phyloP scores from a whole-genome alignment of 805 yeast genomes.

The Danielia reshetovae region DNA sequence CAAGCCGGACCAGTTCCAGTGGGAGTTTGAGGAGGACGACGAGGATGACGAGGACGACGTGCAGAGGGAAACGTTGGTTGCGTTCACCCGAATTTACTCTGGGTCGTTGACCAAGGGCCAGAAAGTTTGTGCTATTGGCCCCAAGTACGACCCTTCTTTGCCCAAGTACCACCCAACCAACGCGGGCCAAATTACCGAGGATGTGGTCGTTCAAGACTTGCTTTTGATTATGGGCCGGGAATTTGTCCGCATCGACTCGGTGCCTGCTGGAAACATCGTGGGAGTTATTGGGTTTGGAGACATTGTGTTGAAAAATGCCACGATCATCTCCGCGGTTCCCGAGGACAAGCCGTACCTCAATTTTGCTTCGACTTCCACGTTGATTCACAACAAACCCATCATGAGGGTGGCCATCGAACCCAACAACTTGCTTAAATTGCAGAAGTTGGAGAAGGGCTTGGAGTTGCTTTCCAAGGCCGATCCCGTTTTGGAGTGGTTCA shows the following conservation, averaged over 20 bases:
- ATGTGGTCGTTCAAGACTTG: slow-evolving; percentile 61
- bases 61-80: slow-evolving; percentile 68
- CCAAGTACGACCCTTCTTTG: slow-evolving; percentile 71
- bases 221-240: slow-evolving; percentile 92
- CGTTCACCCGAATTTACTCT: slow-evolving; percentile 83
- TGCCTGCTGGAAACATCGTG: slow-evolving; percentile 93
- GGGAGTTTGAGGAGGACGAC: slow-evolving; percentile 50
- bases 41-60: slow-evolving; percentile 42
- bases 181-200: slow-evolving; percentile 52
- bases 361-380: slow-evolving; percentile 44
- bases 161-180: slow-evolving; percentile 29
- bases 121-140: slow-evolving; percentile 72
- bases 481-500: slow-evolving; percentile 85
- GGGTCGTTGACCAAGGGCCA: slow-evolving; percentile 80
- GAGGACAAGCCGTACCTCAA: slow-evolving; percentile 79
- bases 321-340: slow-evolving; percentile 53
- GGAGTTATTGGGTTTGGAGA: slow-evolving; percentile 92
- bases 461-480: slow-evolving; percentile 81
- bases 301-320: slow-evolving; percentile 80
- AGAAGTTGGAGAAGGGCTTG: slow-evolving; percentile 71
- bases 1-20: slow-evolving; percentile 36
- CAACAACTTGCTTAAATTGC: slow-evolving; percentile 75
- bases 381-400: slow-evolving; percentile 74
- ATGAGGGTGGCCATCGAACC: slow-evolving; percentile 97
- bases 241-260: slow-evolving; percentile 66